Base-by-base conservation (phyloP, 2,329 filamentous ascomycete species). In the Alternaria longipes region DNA sequence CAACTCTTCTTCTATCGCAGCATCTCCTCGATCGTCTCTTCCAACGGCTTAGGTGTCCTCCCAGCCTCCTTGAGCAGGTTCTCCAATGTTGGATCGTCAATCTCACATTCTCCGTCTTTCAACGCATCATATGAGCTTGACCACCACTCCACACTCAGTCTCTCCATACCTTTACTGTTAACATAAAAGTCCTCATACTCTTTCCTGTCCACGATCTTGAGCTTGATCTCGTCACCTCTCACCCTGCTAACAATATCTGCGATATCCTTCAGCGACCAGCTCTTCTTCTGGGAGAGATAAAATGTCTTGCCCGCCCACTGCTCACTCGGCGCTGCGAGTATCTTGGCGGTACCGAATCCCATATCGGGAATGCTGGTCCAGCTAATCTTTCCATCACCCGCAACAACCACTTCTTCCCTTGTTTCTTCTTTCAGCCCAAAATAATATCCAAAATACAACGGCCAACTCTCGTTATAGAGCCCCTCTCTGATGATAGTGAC, bases 381-480 rank as follows among this genome's bases (percentile, higher is more conserved):
- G 54, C 71, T 78, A 3, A 83, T 74, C 7, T 68, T 70, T 7
- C 80, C 73, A 62, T 83, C 81, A 0, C 81, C 82, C 0, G 75
- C 81, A 8, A 80, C 73, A 0, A 81, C 38, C 1, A 83, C 71
- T 40, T 81, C 77, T 1, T 42, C 69, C 51, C 81, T 66, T 0
- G 66, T 65, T 40, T 83, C 81, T 3, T 72, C 60, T 9, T 71
- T 72, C 2, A 77, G 41, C 0, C 63, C 63, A 12, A 76, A 76
- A 49, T 79, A 83, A 54, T 83, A 81, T 0, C 82, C 81, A 20
- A 83, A 76, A 60, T 83, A 83, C 20, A 84, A 64, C 7, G 81
- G 82, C 82, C 82, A 84, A 54, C 74, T 79, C 68, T 83, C 81
- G 46, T 80, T 82, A 56, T 83, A 83, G 56, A 83, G 54, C 0